Evolutionary conservation across 495 filamentous ascomycete genomes (phyloP).

Genomic region (Hypoxylon cercidicola): DNA sequence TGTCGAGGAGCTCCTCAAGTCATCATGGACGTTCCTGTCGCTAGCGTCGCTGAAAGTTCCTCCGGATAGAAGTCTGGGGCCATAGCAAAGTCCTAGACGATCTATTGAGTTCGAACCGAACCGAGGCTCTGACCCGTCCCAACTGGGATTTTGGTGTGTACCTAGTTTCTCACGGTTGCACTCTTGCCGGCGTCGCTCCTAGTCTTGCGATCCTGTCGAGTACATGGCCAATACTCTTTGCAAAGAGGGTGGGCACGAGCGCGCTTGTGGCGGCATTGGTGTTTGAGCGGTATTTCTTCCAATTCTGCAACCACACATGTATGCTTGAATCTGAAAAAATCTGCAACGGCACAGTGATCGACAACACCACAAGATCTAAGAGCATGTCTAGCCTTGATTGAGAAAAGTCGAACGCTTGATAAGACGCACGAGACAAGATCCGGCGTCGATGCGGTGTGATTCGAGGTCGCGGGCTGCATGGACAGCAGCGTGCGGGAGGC

Average conservation of each 20-base stretch:
- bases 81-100: neutral
- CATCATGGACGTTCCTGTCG: neutral
- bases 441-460: conserved; percentile 25
- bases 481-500: neutral
- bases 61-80: too few relatives aligned
- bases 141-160: conserved; percentile 1
- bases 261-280: too few relatives aligned
- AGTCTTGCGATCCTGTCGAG: neutral
- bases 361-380: neutral
- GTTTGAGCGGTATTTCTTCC: neutral
- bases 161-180: neutral
- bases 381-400: neutral
- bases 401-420: neutral
- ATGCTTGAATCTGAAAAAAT: too few relatives aligned
- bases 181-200: neutral
- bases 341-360: neutral
- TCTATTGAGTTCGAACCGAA: neutral
- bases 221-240: too few relatives aligned
- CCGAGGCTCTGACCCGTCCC: neutral
- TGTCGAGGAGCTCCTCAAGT: neutral
- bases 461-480: conserved; percentile 23
- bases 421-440: neutral
- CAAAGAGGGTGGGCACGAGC: too few relatives aligned
- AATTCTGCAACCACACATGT: neutral
- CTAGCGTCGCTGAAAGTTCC: neutral